Base-by-base conservation (phyloP, 371 early-diverging fungal genomes). In the Capniomyces stellatus region DNA sequence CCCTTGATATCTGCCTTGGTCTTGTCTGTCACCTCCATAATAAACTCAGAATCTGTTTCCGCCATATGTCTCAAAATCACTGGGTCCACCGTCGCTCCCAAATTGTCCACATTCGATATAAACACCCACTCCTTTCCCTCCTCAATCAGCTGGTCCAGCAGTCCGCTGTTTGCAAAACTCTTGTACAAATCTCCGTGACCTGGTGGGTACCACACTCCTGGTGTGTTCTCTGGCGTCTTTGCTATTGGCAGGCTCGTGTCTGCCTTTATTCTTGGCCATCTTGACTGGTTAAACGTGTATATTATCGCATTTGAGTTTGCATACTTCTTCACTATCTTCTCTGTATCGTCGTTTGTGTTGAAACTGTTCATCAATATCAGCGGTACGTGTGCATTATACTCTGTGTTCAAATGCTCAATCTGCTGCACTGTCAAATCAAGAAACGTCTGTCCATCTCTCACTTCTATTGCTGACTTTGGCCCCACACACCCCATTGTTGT, bases 401-500 rank as follows among this genome's bases (percentile, higher is more conserved):
- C 75, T 59, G 78, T 78, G 78, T 98, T 96, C 55, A 98, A 70
- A 65, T 93, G 84, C 85, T 97, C 97, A 62, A 99, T 87, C 72
- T 99, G 99, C 63, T 93, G 88, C 47, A 95, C 98, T 55, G 90
- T 90, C 55, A 99, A 74, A 69, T 99, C 98, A 58, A 99, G 80
- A 71, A 99, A 98, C 56, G 98, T 96, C 85, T 92, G 86, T 28
- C 91, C 88, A 63, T 96, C 94, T 62, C 93, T 83, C 27, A 99
- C 97, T 73, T 97, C 92, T 64, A 99, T 98, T 40, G 92, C 98
- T 66, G 84, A 83, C 73, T 99, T 99, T 54, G 99, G 99, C n/a
- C 98, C 99, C 54, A 92, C 89, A 64, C 95, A 96, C 29, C 99
- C 99, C 99, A 99, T 99, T 46, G 98, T 93, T 25, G 98, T 98